phyloP scores from a whole-genome alignment of 371 early-diverging fungal species.

The Mortierella sp. region DNA sequence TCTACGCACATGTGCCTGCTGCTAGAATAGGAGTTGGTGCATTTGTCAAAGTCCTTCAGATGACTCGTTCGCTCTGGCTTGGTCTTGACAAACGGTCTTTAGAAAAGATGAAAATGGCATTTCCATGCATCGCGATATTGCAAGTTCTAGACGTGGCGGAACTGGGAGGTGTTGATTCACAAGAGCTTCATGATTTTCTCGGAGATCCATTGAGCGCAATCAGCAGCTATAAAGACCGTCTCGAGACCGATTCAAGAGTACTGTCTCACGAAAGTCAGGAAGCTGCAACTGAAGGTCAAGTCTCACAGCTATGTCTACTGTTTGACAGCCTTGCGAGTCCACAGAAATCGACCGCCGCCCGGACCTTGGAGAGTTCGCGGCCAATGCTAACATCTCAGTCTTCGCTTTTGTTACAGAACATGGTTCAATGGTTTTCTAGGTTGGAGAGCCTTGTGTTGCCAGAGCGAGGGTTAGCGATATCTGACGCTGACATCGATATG shows the following conservation, averaged over 20 bases:
- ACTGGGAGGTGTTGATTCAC: background rate
- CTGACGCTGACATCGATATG: background rate
- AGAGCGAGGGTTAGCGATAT: background rate
- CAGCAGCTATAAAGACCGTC: background rate
- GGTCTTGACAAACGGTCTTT: background rate
- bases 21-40: background rate
- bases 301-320: background rate
- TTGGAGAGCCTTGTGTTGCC: background rate
- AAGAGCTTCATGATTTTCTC: background rate
- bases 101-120: background rate
- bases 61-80: background rate
- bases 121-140: background rate
- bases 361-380: background rate
- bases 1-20: background rate
- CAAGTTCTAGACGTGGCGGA: background rate
- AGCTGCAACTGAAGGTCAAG: background rate
- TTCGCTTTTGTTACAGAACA: background rate
- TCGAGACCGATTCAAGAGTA: no score
- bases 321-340: no score
- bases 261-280: no score
- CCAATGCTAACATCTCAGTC: no score
- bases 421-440: background rate
- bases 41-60: background rate
- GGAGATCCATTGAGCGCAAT: background rate
- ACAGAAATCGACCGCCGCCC: no score